Conservation (phyloP, 1,284 basidiomycete genomes). For the Cutaneotrichosporon mucoides region DNA sequence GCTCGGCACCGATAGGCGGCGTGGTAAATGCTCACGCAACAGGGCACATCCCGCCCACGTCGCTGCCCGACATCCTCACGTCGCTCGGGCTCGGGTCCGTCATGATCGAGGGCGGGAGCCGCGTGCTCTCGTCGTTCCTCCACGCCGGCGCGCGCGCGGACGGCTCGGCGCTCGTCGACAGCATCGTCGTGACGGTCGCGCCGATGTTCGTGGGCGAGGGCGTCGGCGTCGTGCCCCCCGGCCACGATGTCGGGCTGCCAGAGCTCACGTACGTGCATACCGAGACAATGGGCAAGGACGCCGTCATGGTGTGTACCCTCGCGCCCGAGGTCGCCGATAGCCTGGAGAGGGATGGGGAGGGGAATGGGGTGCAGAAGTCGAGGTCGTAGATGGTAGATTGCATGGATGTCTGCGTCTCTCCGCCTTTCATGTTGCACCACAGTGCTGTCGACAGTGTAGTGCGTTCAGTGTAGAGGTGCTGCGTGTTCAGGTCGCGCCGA, state of each 20-base stretch:
- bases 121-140: conserved; percentile 75
- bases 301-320: conserved; percentile 40
- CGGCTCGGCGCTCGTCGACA: conserved; percentile 58
- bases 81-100: conserved; percentile 62
- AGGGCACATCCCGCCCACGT: conserved; percentile 55
- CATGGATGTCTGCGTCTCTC: too few species aligned
- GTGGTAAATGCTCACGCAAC: not conserved
- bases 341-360: too few species aligned
- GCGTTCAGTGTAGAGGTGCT: too few species aligned
- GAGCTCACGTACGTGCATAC: conserved; percentile 35
- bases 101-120: conserved; percentile 94
- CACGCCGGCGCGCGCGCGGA: conserved; percentile 31
- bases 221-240: conserved; percentile 52
- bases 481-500: too few species aligned
- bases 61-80: conserved; percentile 57
- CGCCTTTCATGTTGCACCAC: too few species aligned
- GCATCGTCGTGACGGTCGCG: conserved; percentile 74
- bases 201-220: conserved; percentile 75
- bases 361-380: too few species aligned
- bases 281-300: conserved; percentile 46
- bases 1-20: not conserved
- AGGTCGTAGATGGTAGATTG: too few species aligned
- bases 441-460: too few species aligned
- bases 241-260: conserved; percentile 32
- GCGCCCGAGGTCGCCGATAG: not conserved